phyloP scores from a whole-genome alignment of 441 rosid genomes.

The Melastoma candidum region DNA sequence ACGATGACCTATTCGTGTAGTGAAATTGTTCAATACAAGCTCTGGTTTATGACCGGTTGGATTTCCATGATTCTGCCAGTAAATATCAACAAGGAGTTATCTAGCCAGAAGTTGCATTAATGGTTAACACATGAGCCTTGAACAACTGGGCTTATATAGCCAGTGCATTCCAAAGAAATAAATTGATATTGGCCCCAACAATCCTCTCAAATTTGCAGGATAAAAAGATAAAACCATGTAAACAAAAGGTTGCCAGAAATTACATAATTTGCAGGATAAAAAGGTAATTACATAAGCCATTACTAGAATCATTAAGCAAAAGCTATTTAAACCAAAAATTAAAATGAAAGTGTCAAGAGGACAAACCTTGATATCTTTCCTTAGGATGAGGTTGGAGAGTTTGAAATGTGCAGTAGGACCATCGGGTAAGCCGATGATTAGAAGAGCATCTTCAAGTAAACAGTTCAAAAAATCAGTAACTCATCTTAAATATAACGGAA shows the following conservation, averaged over 20 bases:
- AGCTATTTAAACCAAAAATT: neutral
- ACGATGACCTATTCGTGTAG: conserved; percentile 86
- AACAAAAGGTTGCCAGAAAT: too few relatives aligned
- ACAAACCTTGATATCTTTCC: conserved; percentile 80
- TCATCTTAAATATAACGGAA: neutral
- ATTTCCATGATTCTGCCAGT: conserved; percentile 71
- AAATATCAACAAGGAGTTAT: neutral
- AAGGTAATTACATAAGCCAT: too few relatives aligned
- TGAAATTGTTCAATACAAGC: conserved; percentile 71
- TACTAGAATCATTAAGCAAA: too few relatives aligned
- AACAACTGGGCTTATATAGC: too few relatives aligned
- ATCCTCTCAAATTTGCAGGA: too few relatives aligned
- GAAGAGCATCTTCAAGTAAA: conserved; percentile 50
- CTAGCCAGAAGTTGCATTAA: neutral
- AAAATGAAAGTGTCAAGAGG: neutral
- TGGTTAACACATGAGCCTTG: neutral
- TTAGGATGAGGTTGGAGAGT: conserved; percentile 64
- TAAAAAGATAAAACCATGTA: too few relatives aligned
- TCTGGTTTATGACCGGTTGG: conserved; percentile 90
- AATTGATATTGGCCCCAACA: too few relatives aligned
- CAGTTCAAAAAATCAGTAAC: neutral
- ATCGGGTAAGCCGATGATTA: conserved; percentile 61
- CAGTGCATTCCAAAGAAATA: too few relatives aligned
- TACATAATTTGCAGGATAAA: too few relatives aligned
- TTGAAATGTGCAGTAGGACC: conserved; percentile 98